Evolutionary conservation across 139 green algal species (phyloP), one percentile per base, ranked within the genome.

Genomic region (Chlorella sorokiniana): DNA sequence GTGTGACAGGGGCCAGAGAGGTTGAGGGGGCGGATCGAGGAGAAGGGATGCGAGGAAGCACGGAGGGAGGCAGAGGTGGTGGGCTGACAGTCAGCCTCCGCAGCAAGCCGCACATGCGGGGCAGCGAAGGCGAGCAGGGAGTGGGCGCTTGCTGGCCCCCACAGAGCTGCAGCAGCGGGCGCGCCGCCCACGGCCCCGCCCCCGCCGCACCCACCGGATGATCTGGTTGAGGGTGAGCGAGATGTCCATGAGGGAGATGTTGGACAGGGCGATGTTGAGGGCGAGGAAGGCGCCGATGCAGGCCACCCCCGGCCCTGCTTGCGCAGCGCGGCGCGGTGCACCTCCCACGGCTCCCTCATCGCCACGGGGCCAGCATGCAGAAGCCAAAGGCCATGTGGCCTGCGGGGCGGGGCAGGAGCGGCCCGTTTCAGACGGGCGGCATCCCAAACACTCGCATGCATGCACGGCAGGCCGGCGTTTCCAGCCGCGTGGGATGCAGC

Each of bases 231-330:
- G 76, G 14, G 85, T 85, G 16, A 94, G 83, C 10, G 61, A 79
- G 23, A 94, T 89, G 22, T 88, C 81, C 3, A 92, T 78, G 22
- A 94, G 76, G 27, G 40, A 81, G 45, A 90, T 41, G 84, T 94
- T 94, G 83, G 91, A 93, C 29, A 93, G 78, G 22, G 84, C 81
- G 6, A 94, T 90, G 79, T 94, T 94, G 54, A 84, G 44, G 4
- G 86, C 86, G 86, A 94, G 89, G 77, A 90, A 91, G 0, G 80
- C 20, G 9, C 90, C 90, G 62, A 94, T 93, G 78, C 65, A 83
- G 10, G 86, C 61, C 22, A 94, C 35, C 4, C 87, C 90, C 29
- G 65, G 77, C 89, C 89, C 59, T 88, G 64, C 76, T 82, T 85
- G 56, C 68, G n/a, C 33, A 94, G 51, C 23, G 87, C 90, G n/a